Base-by-base conservation (phyloP, 2,329 filamentous ascomycete genomes). In the Fusarium cicatricum region DNA sequence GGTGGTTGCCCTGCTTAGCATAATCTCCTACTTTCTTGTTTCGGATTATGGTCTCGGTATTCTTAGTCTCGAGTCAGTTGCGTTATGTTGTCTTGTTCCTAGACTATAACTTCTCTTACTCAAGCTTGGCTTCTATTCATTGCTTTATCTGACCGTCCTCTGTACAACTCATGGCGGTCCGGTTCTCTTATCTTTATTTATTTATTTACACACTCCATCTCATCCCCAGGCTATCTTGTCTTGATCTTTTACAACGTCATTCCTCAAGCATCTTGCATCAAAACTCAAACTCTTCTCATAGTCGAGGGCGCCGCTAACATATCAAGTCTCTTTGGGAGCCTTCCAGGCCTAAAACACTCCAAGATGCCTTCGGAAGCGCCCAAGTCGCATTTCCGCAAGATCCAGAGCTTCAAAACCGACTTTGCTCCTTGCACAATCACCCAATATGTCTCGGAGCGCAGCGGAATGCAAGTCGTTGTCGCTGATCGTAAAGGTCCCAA, bases 401-500 rank as follows among this genome's bases (percentile, higher is more conserved):
- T 97, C 42, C 92, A 97, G 72, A 87, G 85, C 70, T 97, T 99
- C 78, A 84, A 90, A 64, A 89, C 91, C 8, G 91, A 97, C 72
- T 99, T 97, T 79, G 92, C 93, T 11, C 90, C 93, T 11, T 90
- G 90, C 60, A 86, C 84, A 50, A 90, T 99, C 75, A 94, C 92
- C 17, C 93, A 97, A 74, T 99, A 99, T 90, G 92, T 96, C 71
- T 99, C 95, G 6, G 87, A 92, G 67, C 85, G 92, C 61, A 99
- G 94, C 60, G 95, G 95, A 46, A 95, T 99, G 91, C 89, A 93
- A 66, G 90, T 97, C 29, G 87, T 97, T 34, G 91, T 97, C 43
- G 92, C 96, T 65, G 90, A 98, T 72, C 89, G 92, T 66, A 87
- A 95, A 72, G 94, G 95, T 1, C 95, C 95, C n/a, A 98, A 97